Evolutionary conservation across 2,329 filamentous ascomycete species (phyloP).

Genomic region (Lachnellula arida): DNA sequence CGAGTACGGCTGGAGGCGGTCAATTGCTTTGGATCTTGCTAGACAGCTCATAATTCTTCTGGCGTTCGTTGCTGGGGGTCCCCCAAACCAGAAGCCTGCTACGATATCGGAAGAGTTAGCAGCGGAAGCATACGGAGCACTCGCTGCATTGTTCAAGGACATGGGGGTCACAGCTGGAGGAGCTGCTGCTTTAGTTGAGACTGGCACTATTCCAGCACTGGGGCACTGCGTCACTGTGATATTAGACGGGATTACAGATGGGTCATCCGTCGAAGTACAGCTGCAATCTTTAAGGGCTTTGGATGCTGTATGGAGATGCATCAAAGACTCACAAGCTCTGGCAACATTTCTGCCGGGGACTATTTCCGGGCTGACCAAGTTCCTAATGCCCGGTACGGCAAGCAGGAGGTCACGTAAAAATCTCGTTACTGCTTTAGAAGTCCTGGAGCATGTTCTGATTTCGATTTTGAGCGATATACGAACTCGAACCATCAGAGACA

Average conservation of each 20-base stretch:
- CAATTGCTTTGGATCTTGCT: constrained; percentile 66
- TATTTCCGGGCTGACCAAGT: constrained; percentile 72
- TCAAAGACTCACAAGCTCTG: constrained; percentile 69
- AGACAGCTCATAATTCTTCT: constrained; percentile 84
- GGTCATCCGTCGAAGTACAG: constrained; percentile 63
- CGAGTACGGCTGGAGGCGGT: constrained; percentile 70
- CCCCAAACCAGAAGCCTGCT: constrained; percentile 50
- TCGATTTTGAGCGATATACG: constrained; percentile 55
- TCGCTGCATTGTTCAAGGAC: constrained; percentile 61
- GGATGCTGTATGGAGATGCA: constrained; percentile 53
- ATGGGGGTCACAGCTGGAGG: constrained; percentile 47
- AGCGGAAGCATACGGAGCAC: constrained; percentile 63
- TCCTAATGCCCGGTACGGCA: constrained; percentile 62
- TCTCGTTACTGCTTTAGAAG: constrained; percentile 56
- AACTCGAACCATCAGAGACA: constrained; percentile 37
- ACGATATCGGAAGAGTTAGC: constrained; percentile 68
- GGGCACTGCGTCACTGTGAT: constrained; percentile 79
- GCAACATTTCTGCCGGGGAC: constrained; percentile 86
- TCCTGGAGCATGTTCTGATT: constrained; percentile 51
- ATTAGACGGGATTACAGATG: constrained; percentile 66
- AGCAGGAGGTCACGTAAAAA: constrained; percentile 58
- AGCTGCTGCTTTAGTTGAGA: constrained; percentile 47
- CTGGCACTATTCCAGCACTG: constrained; percentile 67
- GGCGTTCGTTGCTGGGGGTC: constrained; percentile 73
- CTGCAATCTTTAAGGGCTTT: constrained; percentile 64